These are phyloP conservation scores for Pyrus bretschneideri DNA, from an alignment of 306 rosid genomes.

Conservation along the genomic window DNA sequence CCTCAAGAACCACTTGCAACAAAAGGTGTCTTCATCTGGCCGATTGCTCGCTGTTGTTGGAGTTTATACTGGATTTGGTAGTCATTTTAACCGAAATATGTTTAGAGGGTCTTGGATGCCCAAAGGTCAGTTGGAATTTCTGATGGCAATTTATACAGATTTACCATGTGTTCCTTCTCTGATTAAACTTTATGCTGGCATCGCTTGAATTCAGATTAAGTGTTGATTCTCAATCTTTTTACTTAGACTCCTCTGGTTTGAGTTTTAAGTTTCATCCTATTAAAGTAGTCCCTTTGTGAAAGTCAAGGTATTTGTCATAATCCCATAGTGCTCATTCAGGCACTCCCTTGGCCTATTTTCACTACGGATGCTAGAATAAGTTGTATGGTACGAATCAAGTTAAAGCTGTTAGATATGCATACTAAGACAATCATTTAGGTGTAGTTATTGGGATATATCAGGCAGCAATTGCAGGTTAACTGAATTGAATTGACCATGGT, in stretches of 20 bases:
- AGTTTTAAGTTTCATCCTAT: not conserved
- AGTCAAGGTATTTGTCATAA: not conserved
- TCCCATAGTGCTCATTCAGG: not conserved
- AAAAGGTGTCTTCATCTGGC: conserved; percentile 52
- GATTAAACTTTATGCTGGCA: not conserved
- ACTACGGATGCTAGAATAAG: not conserved
- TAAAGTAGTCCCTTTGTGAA: not conserved
- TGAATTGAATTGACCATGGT: not conserved
- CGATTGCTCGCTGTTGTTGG: conserved; percentile 87
- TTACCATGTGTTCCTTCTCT: not conserved
- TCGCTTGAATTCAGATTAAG: not conserved
- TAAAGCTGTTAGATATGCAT: not conserved
- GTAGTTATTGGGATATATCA: not conserved
- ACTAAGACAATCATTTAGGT: not conserved
- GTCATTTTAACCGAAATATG: conserved; percentile 63
- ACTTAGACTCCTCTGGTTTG: not conserved
- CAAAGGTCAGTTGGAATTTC: conserved; percentile 54
- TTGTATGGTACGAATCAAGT: not conserved
- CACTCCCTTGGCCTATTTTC: not conserved
- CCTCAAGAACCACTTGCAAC: conserved; percentile 49
- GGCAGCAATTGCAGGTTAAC: not conserved
- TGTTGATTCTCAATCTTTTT: not conserved
- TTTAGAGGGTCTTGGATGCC: conserved; percentile 99
- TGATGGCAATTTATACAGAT: not conserved
- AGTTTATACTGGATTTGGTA: conserved; percentile 93